A percentile compares a stretch with the other conserved stretches of the same genome.
phyloP scores from a whole-genome alignment of 805 yeast species.

The Citeromyces nyonsensis region DNA sequence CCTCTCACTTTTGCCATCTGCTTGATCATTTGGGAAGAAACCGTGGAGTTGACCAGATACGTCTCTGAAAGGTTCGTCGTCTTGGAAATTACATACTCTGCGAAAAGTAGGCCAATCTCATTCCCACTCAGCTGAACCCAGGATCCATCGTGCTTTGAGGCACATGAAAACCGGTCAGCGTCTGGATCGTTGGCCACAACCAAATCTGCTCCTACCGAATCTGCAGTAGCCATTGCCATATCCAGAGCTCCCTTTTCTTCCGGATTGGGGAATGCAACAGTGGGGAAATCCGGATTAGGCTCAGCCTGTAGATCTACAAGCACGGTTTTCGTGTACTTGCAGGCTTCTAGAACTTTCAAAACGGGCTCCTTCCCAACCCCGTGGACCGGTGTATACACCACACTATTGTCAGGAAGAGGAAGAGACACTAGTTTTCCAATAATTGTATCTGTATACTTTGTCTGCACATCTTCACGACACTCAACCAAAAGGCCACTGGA shows the following conservation, averaged over 20 bases:
- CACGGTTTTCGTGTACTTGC: slow-evolving; percentile 11
- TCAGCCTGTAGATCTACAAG: slow-evolving; percentile 46
- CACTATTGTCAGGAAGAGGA: slow-evolving; percentile 20
- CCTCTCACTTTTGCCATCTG: slow-evolving; percentile 51
- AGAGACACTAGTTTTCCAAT: slow-evolving; percentile 10
- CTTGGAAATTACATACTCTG: slow-evolving; percentile 32
- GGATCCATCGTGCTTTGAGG: slow-evolving; percentile 28
- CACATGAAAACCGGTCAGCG: slow-evolving; percentile 86
- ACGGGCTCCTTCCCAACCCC: slow-evolving; percentile 77
- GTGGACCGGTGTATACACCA: slow-evolving; percentile 89
- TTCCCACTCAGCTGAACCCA: slow-evolving; percentile 87
- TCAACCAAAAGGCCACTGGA: slow-evolving; percentile 13
- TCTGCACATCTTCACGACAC: slow-evolving; percentile 24
- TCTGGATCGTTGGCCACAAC: slow-evolving; percentile 93
- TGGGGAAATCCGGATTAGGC: slow-evolving; percentile 79
- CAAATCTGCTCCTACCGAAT: slow-evolving; percentile 23
- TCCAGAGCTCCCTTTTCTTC: slow-evolving; percentile 89
- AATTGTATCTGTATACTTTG: slow-evolving; percentile 21
- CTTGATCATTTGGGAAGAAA: slow-evolving; percentile 70
- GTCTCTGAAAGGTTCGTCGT: slow-evolving; percentile 15
- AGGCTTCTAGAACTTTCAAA: slow-evolving; percentile 17
- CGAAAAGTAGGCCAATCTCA: slow-evolving; percentile 79
- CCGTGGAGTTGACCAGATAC: slow-evolving; percentile 75
- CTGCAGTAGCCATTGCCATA: slow-evolving; percentile 51
- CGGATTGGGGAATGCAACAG: slow-evolving; percentile 88